A percentile compares a stretch with the other conserved stretches of the same genome.
Evolutionary conservation across 2,329 filamentous ascomycete genomes (phyloP).

Genomic region (Colletotrichum lupini): DNA sequence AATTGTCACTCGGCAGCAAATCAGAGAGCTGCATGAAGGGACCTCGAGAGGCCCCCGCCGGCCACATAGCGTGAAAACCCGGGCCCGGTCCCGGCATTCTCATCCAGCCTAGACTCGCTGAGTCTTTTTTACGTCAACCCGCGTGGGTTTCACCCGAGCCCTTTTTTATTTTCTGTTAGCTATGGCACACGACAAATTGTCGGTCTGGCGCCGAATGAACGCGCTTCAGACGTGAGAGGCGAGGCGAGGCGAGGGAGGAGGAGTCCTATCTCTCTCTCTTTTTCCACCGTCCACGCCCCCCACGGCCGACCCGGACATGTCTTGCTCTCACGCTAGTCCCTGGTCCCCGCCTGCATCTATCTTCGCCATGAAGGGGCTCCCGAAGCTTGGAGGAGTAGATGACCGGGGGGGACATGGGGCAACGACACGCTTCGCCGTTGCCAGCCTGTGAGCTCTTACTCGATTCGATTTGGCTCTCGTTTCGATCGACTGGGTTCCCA

Average conservation of each 20-base stretch:
- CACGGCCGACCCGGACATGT: slow-evolving; percentile 32
- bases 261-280: slow-evolving; percentile 5
- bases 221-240: slow-evolving; percentile 12
- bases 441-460: slow-evolving; percentile 27
- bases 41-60: neutral
- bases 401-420: slow-evolving; percentile 7
- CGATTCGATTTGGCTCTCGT: slow-evolving; percentile 30
- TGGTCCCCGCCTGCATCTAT: slow-evolving; percentile 16
- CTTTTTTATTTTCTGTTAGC: slow-evolving; percentile 3
- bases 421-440: slow-evolving; percentile 17
- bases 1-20: slow-evolving; percentile 26
- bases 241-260: slow-evolving; percentile 6
- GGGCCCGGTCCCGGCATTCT: slow-evolving; percentile 34
- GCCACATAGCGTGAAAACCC: slow-evolving; percentile 14
- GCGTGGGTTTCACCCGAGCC: slow-evolving; percentile 28
- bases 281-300: slow-evolving; percentile 24
- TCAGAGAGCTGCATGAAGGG: slow-evolving; percentile 31
- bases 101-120: slow-evolving; percentile 27
- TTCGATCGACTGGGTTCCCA: slow-evolving; percentile 21
- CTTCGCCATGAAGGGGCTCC: slow-evolving; percentile 20
- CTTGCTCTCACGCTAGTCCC: slow-evolving; percentile 23
- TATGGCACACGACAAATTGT: slow-evolving; percentile 29
- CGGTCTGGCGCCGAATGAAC: slow-evolving; percentile 28
- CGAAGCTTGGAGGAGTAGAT: slow-evolving; percentile 5
- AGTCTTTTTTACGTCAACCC: slow-evolving; percentile 34